A percentile compares a stretch with the other conserved stretches of the same genome.
Conservation (phyloP, 768 basidiomycete genomes). For the Boletus sp. region DNA sequence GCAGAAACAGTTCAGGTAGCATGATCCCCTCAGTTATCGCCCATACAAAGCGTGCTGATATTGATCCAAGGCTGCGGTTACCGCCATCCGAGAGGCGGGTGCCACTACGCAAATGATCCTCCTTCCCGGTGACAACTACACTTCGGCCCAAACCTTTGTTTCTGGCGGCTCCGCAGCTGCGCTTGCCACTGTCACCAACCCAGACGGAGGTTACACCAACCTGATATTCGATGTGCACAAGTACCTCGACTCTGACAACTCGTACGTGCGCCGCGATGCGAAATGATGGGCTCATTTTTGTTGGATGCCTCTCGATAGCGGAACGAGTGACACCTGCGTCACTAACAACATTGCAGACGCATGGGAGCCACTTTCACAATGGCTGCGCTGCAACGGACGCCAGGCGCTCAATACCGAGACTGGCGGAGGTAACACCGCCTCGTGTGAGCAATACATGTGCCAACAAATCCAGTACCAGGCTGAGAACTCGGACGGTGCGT, state of each 20-base stretch:
- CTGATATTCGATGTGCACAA: constrained; percentile 13
- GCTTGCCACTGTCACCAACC: constrained; percentile 5
- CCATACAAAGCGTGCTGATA: background rate
- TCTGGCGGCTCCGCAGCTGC: constrained; percentile 10
- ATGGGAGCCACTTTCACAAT: constrained; percentile 37
- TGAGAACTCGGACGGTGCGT: constrained; percentile 14
- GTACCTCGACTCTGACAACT: constrained; percentile 13
- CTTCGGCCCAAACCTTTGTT: constrained; percentile 5
- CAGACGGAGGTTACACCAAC: constrained; percentile 5
- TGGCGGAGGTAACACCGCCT: constrained; percentile 50
- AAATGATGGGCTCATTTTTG: background rate
- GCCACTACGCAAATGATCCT: constrained; percentile 9
- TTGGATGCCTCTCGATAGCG: background rate
- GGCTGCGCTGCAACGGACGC: constrained; percentile 23
- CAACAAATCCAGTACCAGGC: constrained; percentile 9
- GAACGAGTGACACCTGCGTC: constrained; percentile 2
- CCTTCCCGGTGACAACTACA: constrained; percentile 7
- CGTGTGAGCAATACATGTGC: constrained; percentile 37
- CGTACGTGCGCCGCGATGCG: background rate
- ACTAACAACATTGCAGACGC: constrained; percentile 17
- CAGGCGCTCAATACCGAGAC: constrained; percentile 58
- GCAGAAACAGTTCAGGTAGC: constrained; percentile 10
- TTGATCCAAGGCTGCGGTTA: constrained; percentile 7
- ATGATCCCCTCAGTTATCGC: background rate
- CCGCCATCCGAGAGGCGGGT: constrained; percentile 11